Evolutionary conservation across 1,139 yeast species (phyloP), one percentile per base, ranked within the genome.

Genomic region (Zygosaccharomyces sapae): DNA sequence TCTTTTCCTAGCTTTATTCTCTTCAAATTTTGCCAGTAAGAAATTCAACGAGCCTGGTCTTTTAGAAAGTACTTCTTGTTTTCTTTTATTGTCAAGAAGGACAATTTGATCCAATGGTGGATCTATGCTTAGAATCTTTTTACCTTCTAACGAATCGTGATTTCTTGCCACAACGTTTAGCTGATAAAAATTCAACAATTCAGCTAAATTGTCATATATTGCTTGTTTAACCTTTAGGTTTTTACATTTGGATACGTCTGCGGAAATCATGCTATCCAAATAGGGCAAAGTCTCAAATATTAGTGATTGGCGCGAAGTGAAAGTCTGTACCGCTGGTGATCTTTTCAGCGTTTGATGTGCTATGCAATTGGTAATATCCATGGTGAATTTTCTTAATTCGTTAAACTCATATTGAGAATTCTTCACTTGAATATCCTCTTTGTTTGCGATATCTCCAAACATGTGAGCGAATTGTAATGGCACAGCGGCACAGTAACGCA

Each of bases 391-490:
- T 20, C 39, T 52, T 3, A 30, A 29, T 39, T 63, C 67, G n/a
- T 57, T 51, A n/a, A 47, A 41, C 38, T 62, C 64, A 37, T 50
- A 63, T 24, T 60, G 62, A 8, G 45, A 25, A 31, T 52, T 53
- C 33, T 54, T 54, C 16, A 59, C 47, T n/a, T 58, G 50, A 22
- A 52, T 30, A 44, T 63, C 67, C 12, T 59, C 63, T 46, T 59
- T 56, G 24, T 74, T 75, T 16, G 80, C 73, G 30, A 59, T 53
- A 52, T 83, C 90, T 58, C 84, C 77, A 65, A 87, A 88, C 43
- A 78, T 65, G 7, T 77, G 70, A 74, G 81, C 84, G 46, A 83
- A 78, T 46, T 83, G 85, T 57, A 86, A 63, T 2, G 83, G 78
- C 0, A 84, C 77, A 29, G 77, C 70, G 0, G 82, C 70, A 7